These are phyloP conservation scores for Neopestalotiopsis sp. DNA, from an alignment of 2,329 filamentous ascomycete species.

Conservation along the genomic window DNA sequence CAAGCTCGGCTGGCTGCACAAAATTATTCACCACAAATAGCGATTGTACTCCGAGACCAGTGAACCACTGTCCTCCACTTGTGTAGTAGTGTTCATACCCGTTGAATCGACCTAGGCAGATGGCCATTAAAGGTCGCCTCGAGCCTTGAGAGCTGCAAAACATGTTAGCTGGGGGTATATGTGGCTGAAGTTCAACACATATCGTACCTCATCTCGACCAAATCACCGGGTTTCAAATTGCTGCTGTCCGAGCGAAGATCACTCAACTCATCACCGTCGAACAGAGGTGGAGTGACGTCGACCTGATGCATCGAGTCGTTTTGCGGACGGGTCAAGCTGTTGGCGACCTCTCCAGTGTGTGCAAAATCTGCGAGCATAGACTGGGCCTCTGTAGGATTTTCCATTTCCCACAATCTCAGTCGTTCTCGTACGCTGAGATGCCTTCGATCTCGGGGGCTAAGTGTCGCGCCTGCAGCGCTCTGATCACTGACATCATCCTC, in stretches of 20 bases:
- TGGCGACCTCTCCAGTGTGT: constrained; percentile 33
- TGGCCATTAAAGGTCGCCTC: constrained; percentile 52
- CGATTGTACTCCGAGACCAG: constrained; percentile 45
- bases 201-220: constrained; percentile 53
- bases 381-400: constrained; percentile 35
- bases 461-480: neutral
- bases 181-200: neutral
- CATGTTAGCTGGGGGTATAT: neutral
- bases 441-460: neutral
- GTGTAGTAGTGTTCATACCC: constrained; percentile 60
- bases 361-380: constrained; percentile 35
- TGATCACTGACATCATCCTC: constrained; percentile 8
- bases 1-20: constrained; percentile 44
- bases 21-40: constrained; percentile 58
- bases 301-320: constrained; percentile 35
- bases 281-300: constrained; percentile 35
- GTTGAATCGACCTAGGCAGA: constrained; percentile 58
- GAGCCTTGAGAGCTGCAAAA: constrained; percentile 39
- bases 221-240: constrained; percentile 48
- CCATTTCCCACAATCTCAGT: constrained; percentile 46
- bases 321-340: constrained; percentile 42
- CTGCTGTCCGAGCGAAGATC: constrained; percentile 39
- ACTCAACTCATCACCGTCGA: constrained; percentile 41
- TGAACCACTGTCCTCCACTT: constrained; percentile 55
- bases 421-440: constrained; percentile 42